Conservation (phyloP, 805 yeast species). For the Pichia kluyveri region DNA sequence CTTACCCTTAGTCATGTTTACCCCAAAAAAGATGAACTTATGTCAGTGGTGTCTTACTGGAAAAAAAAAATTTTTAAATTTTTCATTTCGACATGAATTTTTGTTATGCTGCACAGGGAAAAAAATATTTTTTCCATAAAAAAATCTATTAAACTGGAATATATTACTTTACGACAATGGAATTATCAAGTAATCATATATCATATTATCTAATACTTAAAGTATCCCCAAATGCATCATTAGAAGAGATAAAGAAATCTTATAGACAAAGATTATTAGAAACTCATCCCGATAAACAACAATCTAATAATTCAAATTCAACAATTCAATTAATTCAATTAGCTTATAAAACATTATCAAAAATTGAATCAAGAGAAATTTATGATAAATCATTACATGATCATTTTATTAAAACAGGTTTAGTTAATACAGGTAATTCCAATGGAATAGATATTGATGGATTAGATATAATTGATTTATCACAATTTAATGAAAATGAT, state of each 20-base stretch:
- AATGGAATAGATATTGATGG: constrained; percentile 31
- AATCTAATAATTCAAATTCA: background rate
- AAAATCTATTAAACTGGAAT: too few relatives aligned
- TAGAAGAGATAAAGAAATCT: constrained; percentile 45
- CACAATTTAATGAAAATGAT: constrained; percentile 27
- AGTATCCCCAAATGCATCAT: constrained; percentile 30
- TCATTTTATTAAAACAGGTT: constrained; percentile 28
- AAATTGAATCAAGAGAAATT: constrained; percentile 29
- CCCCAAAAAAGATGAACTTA: background rate
- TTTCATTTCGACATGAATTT: too few relatives aligned
- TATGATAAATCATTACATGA: constrained; percentile 44
- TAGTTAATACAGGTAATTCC: constrained; percentile 54
- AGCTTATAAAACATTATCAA: constrained; percentile 55
- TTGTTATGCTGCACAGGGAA: too few relatives aligned
- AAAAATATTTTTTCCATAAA: too few relatives aligned
- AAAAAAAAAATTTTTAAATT: too few relatives aligned
- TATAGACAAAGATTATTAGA: constrained; percentile 51
- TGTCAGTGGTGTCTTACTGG: too few relatives aligned
- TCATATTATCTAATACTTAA: constrained; percentile 55
- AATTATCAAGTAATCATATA: constrained; percentile 4
- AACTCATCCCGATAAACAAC: constrained; percentile 72
- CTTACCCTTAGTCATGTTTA: background rate
- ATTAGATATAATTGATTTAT: constrained; percentile 52
- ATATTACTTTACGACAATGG: background rate
- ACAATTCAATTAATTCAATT: constrained; percentile 31